phyloP scores from a whole-genome alignment of 2,329 filamentous ascomycete species.

The Exophiala spinifera region DNA sequence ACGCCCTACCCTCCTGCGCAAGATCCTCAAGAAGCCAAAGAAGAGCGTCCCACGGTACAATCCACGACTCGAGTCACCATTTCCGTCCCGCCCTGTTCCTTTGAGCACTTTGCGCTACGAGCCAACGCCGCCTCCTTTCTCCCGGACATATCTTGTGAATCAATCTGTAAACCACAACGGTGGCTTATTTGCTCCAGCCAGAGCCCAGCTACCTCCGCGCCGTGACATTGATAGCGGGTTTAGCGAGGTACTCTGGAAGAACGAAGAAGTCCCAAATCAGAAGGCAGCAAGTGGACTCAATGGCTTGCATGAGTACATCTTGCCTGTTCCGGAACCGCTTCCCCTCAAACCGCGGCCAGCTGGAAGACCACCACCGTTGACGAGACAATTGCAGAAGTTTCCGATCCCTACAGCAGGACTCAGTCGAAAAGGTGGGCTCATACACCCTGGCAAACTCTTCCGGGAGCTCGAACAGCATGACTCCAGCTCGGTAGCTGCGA shows the following conservation, averaged over 20 bases:
- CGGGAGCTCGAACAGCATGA: slow-evolving; percentile 13
- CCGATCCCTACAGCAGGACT: slow-evolving; percentile 12
- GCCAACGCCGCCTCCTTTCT: not conserved
- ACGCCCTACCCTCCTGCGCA: slow-evolving; percentile 23
- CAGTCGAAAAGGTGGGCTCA: slow-evolving; percentile 12
- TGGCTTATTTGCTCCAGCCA: slow-evolving; percentile 22
- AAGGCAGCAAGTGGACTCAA: slow-evolving; percentile 6
- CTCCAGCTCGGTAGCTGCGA: not conserved
- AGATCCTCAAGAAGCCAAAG: slow-evolving; percentile 10
- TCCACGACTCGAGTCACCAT: slow-evolving; percentile 23
- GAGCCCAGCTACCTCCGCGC: slow-evolving; percentile 2
- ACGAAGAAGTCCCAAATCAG: not conserved
- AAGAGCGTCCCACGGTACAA: slow-evolving; percentile 17
- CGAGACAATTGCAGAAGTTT: slow-evolving; percentile 24
- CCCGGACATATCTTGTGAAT: not conserved
- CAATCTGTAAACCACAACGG: slow-evolving; percentile 4
- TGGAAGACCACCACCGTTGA: slow-evolving; percentile 25
- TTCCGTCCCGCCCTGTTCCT: slow-evolving; percentile 14
- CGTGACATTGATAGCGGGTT: not conserved
- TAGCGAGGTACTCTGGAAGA: no score
- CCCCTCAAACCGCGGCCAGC: slow-evolving; percentile 24
- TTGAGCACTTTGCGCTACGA: not conserved
- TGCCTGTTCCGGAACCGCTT: slow-evolving; percentile 26
- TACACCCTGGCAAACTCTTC: slow-evolving; percentile 24
- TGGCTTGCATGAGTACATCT: slow-evolving; percentile 22